These are phyloP conservation scores for Oryza punctata DNA, from an alignment of 176 grass and related monocot genomes.

Conservation along the genomic window DNA sequence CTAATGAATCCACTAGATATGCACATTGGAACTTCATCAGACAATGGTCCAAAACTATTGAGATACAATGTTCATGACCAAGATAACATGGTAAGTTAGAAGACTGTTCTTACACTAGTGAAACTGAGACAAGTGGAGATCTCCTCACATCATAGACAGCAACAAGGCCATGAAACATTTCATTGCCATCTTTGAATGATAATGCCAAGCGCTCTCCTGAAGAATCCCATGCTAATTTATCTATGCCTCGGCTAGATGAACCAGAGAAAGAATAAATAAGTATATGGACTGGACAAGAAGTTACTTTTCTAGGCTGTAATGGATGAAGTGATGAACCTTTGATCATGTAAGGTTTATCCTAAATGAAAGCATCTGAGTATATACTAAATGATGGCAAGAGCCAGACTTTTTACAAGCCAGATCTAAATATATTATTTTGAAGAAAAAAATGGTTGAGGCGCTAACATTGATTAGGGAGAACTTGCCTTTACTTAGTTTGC, in stretches of 20 bases:
- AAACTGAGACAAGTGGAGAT: conserved; percentile 73
- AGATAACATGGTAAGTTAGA: conserved; percentile 1
- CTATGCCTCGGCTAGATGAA: conserved; percentile 66
- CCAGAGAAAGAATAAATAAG: conserved; percentile 42
- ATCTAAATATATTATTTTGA: background rate
- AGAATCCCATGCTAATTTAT: conserved; percentile 92
- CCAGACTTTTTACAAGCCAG: background rate
- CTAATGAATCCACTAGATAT: conserved; percentile 87
- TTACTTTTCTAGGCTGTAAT: conserved; percentile 1
- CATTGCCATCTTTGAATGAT: conserved; percentile 84
- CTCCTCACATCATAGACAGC: conserved; percentile 88
- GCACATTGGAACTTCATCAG: conserved; percentile 20
- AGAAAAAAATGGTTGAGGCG: background rate
- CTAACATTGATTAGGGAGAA: background rate
- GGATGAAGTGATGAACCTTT: background rate
- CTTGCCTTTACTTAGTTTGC: background rate
- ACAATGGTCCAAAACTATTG: conserved; percentile 16
- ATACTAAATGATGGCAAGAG: background rate
- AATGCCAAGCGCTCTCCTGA: conserved; percentile 88
- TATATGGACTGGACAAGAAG: background rate
- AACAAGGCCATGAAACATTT: conserved; percentile 76
- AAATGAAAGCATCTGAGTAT: background rate
- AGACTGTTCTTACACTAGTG: conserved; percentile 71
- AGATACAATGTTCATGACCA: background rate
- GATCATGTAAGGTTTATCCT: background rate